Percentiles rank a stretch among this genome's conserved stretches.
Conservation (phyloP, 2,329 filamentous ascomycete species). For the Leptographium wingfieldii region DNA sequence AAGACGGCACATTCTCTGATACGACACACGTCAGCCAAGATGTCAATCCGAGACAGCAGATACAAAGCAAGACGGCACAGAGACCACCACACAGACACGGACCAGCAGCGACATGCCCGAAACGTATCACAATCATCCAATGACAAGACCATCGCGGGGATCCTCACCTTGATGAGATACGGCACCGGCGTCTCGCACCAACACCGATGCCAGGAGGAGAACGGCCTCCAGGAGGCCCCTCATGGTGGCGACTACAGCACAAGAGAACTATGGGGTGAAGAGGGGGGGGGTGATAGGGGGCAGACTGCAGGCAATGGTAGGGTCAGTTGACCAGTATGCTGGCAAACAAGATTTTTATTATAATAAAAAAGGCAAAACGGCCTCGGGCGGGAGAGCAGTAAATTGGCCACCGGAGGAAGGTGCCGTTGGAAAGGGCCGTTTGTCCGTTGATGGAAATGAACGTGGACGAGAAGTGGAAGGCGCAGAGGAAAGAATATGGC, state of each 20-base stretch:
- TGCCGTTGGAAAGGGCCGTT: background rate
- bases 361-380: background rate
- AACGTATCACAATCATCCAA: background rate
- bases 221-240: slow-evolving; percentile 21
- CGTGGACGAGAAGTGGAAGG: background rate
- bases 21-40: background rate
- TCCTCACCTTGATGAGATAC: slow-evolving; percentile 9
- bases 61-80: background rate
- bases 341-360: background rate
- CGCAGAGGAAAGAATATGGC: background rate
- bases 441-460: background rate
- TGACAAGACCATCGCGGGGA: background rate
- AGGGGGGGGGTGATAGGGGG: background rate
- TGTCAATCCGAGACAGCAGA: background rate
- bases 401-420: background rate
- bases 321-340: background rate
- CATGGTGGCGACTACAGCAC: slow-evolving; percentile 15
- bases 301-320: background rate
- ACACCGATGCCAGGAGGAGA: slow-evolving; percentile 23
- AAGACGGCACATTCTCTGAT: slow-evolving; percentile 9
- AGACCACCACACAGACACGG: background rate
- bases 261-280: background rate
- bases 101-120: background rate
- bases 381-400: no score
- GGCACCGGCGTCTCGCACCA: slow-evolving; percentile 18